phyloP scores from a whole-genome alignment of 2,329 filamentous ascomycete genomes.

The Colletotrichum noveboracense region DNA sequence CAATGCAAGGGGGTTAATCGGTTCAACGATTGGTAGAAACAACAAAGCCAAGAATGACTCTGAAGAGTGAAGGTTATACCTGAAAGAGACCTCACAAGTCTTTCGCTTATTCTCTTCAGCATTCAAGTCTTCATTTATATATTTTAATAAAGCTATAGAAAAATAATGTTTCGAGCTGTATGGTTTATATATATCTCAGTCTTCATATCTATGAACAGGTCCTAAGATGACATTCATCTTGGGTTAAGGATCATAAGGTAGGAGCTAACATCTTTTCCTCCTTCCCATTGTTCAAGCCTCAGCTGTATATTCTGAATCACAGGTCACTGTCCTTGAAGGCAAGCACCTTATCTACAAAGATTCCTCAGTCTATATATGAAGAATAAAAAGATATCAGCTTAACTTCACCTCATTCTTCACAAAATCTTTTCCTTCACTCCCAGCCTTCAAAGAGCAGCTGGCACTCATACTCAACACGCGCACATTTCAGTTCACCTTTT shows the following conservation, averaged over 20 bases:
- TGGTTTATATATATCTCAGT: background rate
- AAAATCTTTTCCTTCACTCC: background rate
- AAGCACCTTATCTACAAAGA: background rate
- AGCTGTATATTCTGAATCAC: background rate
- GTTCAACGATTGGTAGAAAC: background rate
- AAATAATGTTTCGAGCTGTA: background rate
- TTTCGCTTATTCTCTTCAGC: background rate
- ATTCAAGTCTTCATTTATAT: background rate
- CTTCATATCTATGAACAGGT: accelerated
- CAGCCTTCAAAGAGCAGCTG: too few species aligned
- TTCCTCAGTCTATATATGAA: background rate
- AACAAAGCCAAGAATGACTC: background rate
- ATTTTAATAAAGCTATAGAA: background rate
- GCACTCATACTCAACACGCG: too few species aligned
- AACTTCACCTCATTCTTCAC: background rate
- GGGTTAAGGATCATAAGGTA: background rate
- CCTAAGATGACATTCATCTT: background rate
- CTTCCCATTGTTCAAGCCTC: background rate
- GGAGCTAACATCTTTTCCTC: background rate
- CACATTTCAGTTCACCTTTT: background rate
- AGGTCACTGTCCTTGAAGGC: background rate
- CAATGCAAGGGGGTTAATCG: background rate
- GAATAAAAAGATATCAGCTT: background rate
- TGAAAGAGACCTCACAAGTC: background rate
- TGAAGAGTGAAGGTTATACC: background rate